A percentile compares a stretch with the other conserved stretches of the same genome.
Evolutionary conservation across 305 asterid genomes (phyloP).

Genomic region (Fraxinus platypoda): DNA sequence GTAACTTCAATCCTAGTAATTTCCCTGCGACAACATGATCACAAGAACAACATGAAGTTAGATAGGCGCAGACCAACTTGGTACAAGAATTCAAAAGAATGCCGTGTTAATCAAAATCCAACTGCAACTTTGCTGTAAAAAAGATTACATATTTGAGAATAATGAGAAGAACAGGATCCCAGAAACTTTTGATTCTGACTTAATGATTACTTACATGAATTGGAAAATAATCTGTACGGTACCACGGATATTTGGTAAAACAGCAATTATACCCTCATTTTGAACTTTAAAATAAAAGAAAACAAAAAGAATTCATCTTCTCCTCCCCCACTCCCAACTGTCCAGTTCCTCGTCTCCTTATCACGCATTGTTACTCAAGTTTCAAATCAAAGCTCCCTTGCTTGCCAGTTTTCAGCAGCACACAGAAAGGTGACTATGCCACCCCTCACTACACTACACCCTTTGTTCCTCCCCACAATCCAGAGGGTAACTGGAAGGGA

Average conservation of each 20-base stretch:
- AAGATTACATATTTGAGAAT: not conserved
- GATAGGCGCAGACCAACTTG: not conserved
- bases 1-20: not conserved
- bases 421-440: not conserved
- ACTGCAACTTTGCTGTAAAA: not conserved
- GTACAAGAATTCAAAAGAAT: not conserved
- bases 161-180: not conserved
- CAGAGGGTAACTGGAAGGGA: not conserved
- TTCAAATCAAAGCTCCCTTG: not conserved
- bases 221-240: not conserved
- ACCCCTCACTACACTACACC: not conserved
- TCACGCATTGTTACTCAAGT: not conserved
- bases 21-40: slow-evolving; percentile 28
- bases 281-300: not conserved
- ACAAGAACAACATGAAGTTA: not conserved
- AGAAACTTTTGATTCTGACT: not conserved
- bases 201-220: not conserved
- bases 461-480: not conserved
- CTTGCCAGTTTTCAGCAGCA: not conserved
- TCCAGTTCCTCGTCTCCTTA: not conserved
- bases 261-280: not conserved
- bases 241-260: not conserved
- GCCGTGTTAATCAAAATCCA: not conserved
- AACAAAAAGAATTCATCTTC: not conserved
- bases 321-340: not conserved